These are phyloP conservation scores for Mucor velutinosus DNA, from an alignment of 371 early-diverging fungal genomes.

Conservation along the genomic window DNA sequence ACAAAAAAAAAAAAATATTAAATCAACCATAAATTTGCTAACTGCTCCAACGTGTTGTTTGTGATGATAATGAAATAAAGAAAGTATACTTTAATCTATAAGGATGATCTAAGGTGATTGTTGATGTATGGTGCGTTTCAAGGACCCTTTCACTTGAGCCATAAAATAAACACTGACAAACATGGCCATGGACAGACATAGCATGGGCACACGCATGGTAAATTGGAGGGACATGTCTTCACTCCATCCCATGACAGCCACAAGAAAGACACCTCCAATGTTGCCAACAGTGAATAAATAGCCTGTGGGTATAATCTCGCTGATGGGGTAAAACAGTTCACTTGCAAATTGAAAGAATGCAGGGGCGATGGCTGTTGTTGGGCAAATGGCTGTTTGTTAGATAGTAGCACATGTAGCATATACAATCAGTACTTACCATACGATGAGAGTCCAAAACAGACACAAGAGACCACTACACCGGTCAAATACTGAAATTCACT, in stretches of 20 bases:
- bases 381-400: not conserved
- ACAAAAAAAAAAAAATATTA: too few species aligned
- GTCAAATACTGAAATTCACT: constrained; percentile 24
- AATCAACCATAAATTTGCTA: too few species aligned
- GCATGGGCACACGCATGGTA: constrained; percentile 44
- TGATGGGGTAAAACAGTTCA: constrained; percentile 46
- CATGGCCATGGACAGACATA: constrained; percentile 25
- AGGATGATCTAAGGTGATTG: not conserved
- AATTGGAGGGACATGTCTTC: constrained; percentile 26
- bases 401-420: not conserved
- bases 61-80: too few species aligned
- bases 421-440: constrained; percentile 34
- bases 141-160: constrained; percentile 33
- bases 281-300: constrained; percentile 49
- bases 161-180: constrained; percentile 31
- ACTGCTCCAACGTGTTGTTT: too few species aligned
- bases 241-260: constrained; percentile 51
- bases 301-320: constrained; percentile 55
- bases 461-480: constrained; percentile 34
- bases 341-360: constrained; percentile 56
- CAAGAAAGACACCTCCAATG: constrained; percentile 40
- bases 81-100: not conserved
- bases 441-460: constrained; percentile 48
- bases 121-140: constrained; percentile 30
- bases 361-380: constrained; percentile 47